Conservation (phyloP, 2,329 filamentous ascomycete species). For the Phyllosticta citribraziliensis region DNA sequence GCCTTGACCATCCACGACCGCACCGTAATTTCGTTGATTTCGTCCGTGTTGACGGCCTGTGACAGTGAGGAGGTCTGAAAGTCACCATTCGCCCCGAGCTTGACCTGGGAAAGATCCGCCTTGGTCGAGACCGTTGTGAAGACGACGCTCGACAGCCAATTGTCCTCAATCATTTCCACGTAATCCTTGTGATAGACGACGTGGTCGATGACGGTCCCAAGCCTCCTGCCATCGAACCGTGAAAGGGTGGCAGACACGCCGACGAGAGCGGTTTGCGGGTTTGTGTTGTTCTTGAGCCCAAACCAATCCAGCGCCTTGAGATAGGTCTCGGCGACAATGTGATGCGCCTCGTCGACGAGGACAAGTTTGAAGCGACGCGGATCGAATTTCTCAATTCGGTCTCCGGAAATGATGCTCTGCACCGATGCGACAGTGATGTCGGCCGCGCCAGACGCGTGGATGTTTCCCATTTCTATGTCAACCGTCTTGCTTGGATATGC, state of each 20-base stretch:
- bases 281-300: constrained; percentile 47
- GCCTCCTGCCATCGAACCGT: constrained; percentile 71
- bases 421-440: constrained; percentile 94
- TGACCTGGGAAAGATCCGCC: constrained; percentile 67
- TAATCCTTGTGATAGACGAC: constrained; percentile 93
- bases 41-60: constrained; percentile 67
- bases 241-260: constrained; percentile 79
- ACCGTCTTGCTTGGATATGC: constrained; percentile 73
- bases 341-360: constrained; percentile 92
- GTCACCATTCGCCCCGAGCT: constrained; percentile 55
- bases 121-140: constrained; percentile 87
- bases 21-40: constrained; percentile 75
- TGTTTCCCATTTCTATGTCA: constrained; percentile 83
- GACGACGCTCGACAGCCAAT: constrained; percentile 83
- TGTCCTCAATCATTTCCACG: constrained; percentile 72
- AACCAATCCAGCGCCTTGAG: constrained; percentile 70
- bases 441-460: constrained; percentile 65
- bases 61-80: constrained; percentile 74
- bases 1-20: constrained; percentile 78
- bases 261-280: constrained; percentile 49
- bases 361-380: constrained; percentile 75
- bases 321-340: constrained; percentile 82
- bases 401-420: constrained; percentile 67
- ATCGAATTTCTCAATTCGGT: constrained; percentile 74
- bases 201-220: constrained; percentile 82